phyloP scores from a whole-genome alignment of 306 rosid genomes.

The Fragaria nilgerrensis region DNA sequence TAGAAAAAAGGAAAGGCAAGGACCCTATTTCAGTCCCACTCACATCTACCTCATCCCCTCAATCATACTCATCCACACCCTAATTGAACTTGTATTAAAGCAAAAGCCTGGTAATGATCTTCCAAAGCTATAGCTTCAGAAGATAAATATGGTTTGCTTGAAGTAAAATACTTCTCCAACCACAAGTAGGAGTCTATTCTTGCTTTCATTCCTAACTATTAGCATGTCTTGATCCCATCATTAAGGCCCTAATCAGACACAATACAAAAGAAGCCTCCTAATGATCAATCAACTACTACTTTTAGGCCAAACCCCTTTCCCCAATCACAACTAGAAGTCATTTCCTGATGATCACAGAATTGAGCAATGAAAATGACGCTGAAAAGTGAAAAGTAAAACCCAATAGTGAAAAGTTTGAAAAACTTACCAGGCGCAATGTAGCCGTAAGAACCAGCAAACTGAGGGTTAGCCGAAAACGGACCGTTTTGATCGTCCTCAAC shows the following conservation, averaged over 20 bases:
- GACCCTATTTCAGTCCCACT: background rate
- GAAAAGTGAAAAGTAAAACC: background rate
- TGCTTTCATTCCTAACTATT: background rate
- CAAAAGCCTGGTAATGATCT: background rate
- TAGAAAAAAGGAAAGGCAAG: background rate
- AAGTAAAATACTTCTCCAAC: background rate
- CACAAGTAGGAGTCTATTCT: background rate
- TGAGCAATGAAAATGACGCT: background rate
- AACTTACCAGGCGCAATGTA: slow-evolving; percentile 87
- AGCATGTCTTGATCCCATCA: background rate
- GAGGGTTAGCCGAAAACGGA: slow-evolving; percentile 63
- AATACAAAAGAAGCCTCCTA: background rate
- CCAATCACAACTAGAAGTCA: slow-evolving; percentile 1
- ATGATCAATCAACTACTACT: background rate
- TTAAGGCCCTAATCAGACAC: background rate
- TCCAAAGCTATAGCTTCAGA: background rate
- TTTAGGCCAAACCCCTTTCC: background rate
- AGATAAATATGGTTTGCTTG: background rate
- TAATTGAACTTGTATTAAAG: slow-evolving; percentile 6
- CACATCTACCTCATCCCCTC: background rate
- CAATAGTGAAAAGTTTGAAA: background rate
- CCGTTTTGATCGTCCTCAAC: slow-evolving; percentile 55
- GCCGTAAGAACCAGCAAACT: slow-evolving; percentile 92
- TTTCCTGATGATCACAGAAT: background rate
- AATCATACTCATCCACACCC: background rate